phyloP scores from a whole-genome alignment of 2,329 filamentous ascomycete genomes.

The Aspergillus cejpii region DNA sequence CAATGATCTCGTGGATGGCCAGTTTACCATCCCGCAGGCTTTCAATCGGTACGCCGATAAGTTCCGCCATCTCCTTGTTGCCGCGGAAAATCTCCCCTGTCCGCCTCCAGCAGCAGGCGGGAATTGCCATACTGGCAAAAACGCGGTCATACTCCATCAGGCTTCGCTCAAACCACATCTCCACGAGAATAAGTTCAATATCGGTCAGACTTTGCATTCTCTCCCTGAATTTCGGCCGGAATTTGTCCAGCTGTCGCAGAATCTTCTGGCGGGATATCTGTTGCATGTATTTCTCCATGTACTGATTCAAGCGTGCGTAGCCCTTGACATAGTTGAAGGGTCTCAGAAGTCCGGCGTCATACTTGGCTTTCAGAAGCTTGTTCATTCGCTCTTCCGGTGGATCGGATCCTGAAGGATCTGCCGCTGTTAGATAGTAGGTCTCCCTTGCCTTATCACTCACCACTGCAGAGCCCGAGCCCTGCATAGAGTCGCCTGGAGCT shows the following conservation, averaged over 20 bases:
- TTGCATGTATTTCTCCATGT: constrained; percentile 84
- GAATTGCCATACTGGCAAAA: constrained; percentile 97
- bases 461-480: constrained; percentile 55
- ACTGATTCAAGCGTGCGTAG: constrained; percentile 80
- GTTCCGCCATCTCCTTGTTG: constrained; percentile 97
- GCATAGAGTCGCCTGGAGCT: constrained; percentile 48
- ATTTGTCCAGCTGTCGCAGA: constrained; percentile 80
- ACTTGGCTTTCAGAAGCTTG: constrained; percentile 87
- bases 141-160: constrained; percentile 98
- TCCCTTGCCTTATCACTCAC: constrained; percentile 66
- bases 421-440: constrained; percentile 89
- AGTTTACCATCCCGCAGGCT: constrained; percentile 87
- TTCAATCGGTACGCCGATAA: constrained; percentile 89
- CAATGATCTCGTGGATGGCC: constrained; percentile 89
- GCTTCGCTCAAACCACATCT: constrained; percentile 98
- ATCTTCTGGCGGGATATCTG: constrained; percentile 83
- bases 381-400: constrained; percentile 93
- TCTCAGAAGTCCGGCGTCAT: constrained; percentile 87
- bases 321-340: constrained; percentile 99
- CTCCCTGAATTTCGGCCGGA: constrained; percentile 91
- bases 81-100: constrained; percentile 96
- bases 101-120: constrained; percentile 91
- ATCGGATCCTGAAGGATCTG: constrained; percentile 80
- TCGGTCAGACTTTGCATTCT: constrained; percentile 89
- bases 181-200: constrained; percentile 86